A percentile compares a stretch with the other conserved stretches of the same genome.
Evolutionary conservation across 2,329 filamentous ascomycete species (phyloP).

Genomic region (Trichophyton mentagrophytes): DNA sequence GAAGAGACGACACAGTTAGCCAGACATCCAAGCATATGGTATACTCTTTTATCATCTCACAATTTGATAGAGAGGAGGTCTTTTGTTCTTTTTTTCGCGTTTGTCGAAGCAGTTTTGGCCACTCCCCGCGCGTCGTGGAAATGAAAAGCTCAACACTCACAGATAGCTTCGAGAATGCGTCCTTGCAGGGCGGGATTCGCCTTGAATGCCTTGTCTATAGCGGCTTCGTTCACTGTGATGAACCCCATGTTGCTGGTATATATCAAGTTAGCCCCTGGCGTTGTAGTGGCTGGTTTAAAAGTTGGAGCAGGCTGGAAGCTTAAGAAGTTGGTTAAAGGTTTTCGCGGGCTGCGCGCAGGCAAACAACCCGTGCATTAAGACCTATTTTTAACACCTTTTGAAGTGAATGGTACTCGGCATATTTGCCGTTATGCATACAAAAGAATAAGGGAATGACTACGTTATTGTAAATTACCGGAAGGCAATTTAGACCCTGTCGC

Average conservation of each 20-base stretch:
- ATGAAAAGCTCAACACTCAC: conserved; percentile 19
- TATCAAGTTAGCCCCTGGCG: neutral
- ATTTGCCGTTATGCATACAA: neutral
- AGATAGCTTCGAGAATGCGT: conserved; percentile 33
- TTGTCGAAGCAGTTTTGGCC: conserved; percentile 1
- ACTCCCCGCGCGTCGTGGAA: conserved; percentile 3
- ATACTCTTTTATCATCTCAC: neutral
- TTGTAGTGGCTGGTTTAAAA: neutral
- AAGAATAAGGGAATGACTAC: neutral
- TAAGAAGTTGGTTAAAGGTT: neutral
- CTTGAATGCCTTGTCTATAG: conserved; percentile 32
- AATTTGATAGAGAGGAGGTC: neutral
- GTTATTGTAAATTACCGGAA: neutral
- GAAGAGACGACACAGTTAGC: conserved; percentile 1
- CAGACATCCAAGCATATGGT: neutral
- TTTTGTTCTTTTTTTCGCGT: neutral
- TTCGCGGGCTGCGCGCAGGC: neutral
- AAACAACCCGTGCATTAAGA: neutral
- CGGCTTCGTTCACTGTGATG: conserved; percentile 18
- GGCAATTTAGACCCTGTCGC: neutral
- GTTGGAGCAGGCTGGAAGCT: neutral
- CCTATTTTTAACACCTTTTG: neutral
- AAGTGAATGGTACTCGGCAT: neutral
- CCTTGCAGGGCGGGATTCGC: conserved; percentile 28
- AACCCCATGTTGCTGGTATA: conserved; percentile 26